Evolutionary conservation across 2,329 filamentous ascomycete species (phyloP).

Genomic region (Penicillium sp.): DNA sequence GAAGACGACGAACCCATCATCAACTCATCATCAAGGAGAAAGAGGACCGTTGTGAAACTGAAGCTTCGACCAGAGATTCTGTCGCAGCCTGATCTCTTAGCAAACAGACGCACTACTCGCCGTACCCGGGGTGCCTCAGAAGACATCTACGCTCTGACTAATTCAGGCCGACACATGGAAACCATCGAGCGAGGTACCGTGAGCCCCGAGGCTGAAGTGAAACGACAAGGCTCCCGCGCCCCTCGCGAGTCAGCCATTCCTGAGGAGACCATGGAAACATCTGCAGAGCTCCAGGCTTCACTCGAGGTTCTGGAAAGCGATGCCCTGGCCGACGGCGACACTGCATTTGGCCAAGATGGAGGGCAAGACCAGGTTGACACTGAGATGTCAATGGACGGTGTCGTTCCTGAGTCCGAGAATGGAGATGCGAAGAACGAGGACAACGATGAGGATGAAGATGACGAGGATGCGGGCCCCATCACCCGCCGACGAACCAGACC

Average conservation of each 20-base stretch:
- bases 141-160: slow-evolving; percentile 57
- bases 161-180: slow-evolving; percentile 58
- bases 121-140: slow-evolving; percentile 58
- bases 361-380: slow-evolving; percentile 31
- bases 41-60: slow-evolving; percentile 31
- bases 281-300: slow-evolving; percentile 38
- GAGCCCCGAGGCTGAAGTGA: slow-evolving; percentile 47
- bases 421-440: slow-evolving; percentile 36
- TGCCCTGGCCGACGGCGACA: slow-evolving; percentile 33
- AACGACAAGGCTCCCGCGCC: slow-evolving; percentile 28
- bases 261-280: slow-evolving; percentile 51
- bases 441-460: slow-evolving; percentile 43
- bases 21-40: slow-evolving; percentile 13
- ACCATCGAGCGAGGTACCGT: slow-evolving; percentile 55
- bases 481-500: slow-evolving; percentile 44
- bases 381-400: slow-evolving; percentile 36
- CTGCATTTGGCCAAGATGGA: slow-evolving; percentile 22
- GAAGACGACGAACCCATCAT: slow-evolving; percentile 3
- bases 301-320: slow-evolving; percentile 47
- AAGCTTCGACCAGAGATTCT: slow-evolving; percentile 30
- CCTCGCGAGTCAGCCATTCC: slow-evolving; percentile 45
- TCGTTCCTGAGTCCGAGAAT: slow-evolving; percentile 45
- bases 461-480: slow-evolving; percentile 56
- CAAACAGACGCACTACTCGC: slow-evolving; percentile 56
- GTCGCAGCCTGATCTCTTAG: slow-evolving; percentile 28